A percentile compares a stretch with the other conserved stretches of the same genome.
Evolutionary conservation across 1,284 basidiomycete species (phyloP).

Genomic region (Malassezia psittaci): DNA sequence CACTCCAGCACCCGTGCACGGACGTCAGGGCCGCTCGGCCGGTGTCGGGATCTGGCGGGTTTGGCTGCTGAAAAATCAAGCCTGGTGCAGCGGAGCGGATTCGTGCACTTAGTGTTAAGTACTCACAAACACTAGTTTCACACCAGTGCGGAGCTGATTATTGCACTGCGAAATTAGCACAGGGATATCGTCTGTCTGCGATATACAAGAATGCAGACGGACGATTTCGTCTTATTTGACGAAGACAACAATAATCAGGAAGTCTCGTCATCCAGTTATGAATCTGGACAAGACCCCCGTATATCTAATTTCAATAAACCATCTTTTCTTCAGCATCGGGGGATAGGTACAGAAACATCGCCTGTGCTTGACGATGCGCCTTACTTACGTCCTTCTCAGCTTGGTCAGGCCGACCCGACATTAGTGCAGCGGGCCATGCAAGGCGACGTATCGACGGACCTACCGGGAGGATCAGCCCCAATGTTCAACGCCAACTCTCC

Average conservation of each 20-base stretch:
- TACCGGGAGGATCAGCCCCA: neutral
- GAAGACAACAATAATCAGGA: neutral
- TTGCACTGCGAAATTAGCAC: too few species aligned
- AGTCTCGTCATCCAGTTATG: neutral
- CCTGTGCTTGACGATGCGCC: conserved; percentile 12
- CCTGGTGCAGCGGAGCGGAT: too few species aligned
- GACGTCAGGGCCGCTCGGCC: too few species aligned
- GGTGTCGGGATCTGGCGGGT: too few species aligned
- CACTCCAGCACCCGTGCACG: too few species aligned
- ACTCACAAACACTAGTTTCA: too few species aligned
- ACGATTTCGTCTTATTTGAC: conserved; percentile 18
- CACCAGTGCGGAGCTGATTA: neutral
- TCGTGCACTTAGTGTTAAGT: too few species aligned
- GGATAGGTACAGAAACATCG: neutral
- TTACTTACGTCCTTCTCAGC: neutral
- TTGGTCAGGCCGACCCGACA: neutral
- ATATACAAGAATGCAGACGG: conserved; percentile 6
- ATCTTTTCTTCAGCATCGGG: conserved; percentile 8
- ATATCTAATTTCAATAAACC: neutral
- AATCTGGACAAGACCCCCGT: neutral
- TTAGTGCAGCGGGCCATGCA: conserved; percentile 1
- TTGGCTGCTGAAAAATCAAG: too few species aligned
- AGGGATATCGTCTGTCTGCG: too few species aligned
- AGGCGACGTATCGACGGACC: neutral
- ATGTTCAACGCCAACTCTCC: neutral